phyloP scores from a whole-genome alignment of 495 filamentous ascomycete species.

The Podospora pseudopauciseta region DNA sequence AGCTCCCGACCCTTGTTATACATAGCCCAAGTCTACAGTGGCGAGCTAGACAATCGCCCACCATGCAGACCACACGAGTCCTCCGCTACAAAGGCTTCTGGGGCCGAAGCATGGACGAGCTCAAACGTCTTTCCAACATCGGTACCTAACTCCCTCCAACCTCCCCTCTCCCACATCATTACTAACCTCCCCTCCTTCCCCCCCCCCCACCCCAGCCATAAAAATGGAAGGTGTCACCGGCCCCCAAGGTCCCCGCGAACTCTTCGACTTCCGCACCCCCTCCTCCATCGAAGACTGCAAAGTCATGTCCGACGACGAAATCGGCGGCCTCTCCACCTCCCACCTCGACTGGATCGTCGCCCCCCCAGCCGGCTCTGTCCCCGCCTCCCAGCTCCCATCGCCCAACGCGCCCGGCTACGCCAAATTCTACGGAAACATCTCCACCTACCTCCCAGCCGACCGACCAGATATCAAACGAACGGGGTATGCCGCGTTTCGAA shows the following conservation, averaged over 20 bases:
- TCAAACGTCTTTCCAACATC: constrained; percentile 44
- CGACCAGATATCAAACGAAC: constrained; percentile 63
- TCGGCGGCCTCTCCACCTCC: constrained; percentile 78
- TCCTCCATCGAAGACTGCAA: constrained; percentile 65
- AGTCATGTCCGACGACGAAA: constrained; percentile 77
- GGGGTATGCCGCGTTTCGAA: constrained; percentile 91
- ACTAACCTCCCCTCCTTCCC: background rate
- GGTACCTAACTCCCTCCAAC: constrained; percentile 26
- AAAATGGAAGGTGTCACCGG: constrained; percentile 53
- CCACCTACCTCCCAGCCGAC: constrained; percentile 74
- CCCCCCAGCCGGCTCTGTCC: constrained; percentile 55
- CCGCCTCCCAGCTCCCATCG: constrained; percentile 47
- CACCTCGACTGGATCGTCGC: constrained; percentile 65
- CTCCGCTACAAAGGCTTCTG: constrained; percentile 43
- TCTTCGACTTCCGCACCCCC: constrained; percentile 64
- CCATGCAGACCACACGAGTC: constrained; percentile 42
- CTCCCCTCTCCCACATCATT: background rate
- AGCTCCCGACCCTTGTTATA: background rate
- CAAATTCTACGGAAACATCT: constrained; percentile 84
- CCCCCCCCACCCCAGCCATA: constrained; percentile 27
- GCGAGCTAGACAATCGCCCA: constrained; percentile 14
- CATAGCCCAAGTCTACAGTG: background rate
- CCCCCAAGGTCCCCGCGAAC: constrained; percentile 52
- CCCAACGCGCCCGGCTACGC: constrained; percentile 46
- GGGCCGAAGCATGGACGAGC: constrained; percentile 44